Evolutionary conservation across 2,329 filamentous ascomycete genomes (phyloP), one percentile per base, ranked within the genome.

Genomic region (Aureobasidium sp.): DNA sequence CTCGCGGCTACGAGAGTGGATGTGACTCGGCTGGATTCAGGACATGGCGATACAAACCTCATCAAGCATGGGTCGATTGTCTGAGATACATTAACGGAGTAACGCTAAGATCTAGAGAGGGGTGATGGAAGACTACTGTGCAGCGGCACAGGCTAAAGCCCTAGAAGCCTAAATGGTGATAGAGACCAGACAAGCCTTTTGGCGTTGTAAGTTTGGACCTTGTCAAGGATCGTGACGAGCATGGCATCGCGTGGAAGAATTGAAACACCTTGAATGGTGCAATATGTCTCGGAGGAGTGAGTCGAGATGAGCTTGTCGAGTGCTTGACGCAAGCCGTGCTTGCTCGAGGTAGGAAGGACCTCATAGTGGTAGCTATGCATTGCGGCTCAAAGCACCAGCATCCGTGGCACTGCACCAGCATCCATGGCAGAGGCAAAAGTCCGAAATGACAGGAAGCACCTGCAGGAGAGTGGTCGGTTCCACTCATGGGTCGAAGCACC

Each of bases 131-230:
- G 42, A 17, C 11, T 37, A 44, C 55, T 37, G 55, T 48, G 17
- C 27, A 34, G 53, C 53, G 25, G 22, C 31, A 58, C 31, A 48
- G 55, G 42, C 55, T 47, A 48, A 58, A 48, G 41, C 51, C 51
- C 53, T 57, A 57, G 27, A 45, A 57, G 53, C 42, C 42, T 58
- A 47, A 42, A 39, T 22, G 31, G 45, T 14, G 20, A n/a, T 48
- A 27, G 15, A 39, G 42, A 37, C 55, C 31, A 58, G 41, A 58
- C 55, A 58, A 47, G 55, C 55, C 29, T 58, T 57, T 58, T 58
- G 55, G 31, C 55, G 42, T 39, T 39, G 12, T 3, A 12, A 58
- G 42, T 20, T 9, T 37, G 31, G 48, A 39, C 42, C 55, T 58
- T 42, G 42, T 48, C 55, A 34, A 14, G 31, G 41, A 47, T 58